These are phyloP conservation scores for Yamadazyma taylorii DNA, from an alignment of 1,139 yeast species.

Conservation along the genomic window DNA sequence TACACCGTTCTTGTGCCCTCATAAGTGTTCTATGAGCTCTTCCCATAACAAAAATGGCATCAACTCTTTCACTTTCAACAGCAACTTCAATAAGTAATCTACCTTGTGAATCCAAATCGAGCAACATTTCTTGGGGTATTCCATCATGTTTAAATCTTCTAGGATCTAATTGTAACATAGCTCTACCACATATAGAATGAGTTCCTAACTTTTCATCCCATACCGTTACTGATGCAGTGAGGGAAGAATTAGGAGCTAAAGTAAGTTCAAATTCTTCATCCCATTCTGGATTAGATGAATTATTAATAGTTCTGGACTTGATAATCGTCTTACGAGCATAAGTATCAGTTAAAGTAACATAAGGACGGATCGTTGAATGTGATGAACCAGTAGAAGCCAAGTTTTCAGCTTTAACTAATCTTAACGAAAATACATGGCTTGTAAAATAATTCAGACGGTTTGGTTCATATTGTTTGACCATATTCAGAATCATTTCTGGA, in stretches of 20 bases:
- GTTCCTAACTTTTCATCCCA: conserved; percentile 70
- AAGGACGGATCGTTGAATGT: conserved; percentile 58
- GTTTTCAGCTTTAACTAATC: conserved; percentile 70
- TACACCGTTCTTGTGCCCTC: conserved; percentile 63
- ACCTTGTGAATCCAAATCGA: conserved; percentile 72
- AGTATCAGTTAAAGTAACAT: conserved; percentile 68
- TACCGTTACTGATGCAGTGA: conserved; percentile 57
- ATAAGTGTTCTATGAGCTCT: conserved; percentile 65
- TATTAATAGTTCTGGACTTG: conserved; percentile 64
- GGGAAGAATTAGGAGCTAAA: conserved; percentile 37
- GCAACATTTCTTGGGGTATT: conserved; percentile 57
- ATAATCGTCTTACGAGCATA: conserved; percentile 59
- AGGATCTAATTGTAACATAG: conserved; percentile 64
- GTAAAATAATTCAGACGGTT: conserved; percentile 31
- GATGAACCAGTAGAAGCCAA: conserved; percentile 44
- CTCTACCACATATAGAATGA: conserved; percentile 71
- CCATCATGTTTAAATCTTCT: conserved; percentile 67
- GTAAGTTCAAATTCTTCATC: conserved; percentile 81
- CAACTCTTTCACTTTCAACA: conserved; percentile 75
- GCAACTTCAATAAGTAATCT: conserved; percentile 62
- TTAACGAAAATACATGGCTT: conserved; percentile 64
- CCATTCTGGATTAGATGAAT: conserved; percentile 77
- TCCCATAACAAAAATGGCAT: conserved; percentile 78
- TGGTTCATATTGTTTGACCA: conserved; percentile 38
- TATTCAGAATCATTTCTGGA: conserved; percentile 58